Conservation (phyloP, 768 basidiomycete species). For the Russula sp. region DNA sequence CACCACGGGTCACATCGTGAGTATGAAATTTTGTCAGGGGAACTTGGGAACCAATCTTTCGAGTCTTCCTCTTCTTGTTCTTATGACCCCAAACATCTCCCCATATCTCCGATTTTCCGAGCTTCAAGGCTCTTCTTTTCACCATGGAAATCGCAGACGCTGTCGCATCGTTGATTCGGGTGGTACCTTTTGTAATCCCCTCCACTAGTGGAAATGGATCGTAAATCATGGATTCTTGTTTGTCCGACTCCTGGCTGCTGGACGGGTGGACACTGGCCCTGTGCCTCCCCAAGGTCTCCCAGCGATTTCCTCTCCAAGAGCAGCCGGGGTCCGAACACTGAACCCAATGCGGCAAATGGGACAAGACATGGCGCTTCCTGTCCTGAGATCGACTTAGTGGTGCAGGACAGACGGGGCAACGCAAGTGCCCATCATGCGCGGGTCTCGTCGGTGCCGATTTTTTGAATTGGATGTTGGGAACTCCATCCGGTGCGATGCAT, state of each 20-base stretch:
- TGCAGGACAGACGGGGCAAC: neutral
- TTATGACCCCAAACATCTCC: neutral
- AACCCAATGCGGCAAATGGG: slow-evolving; percentile 2
- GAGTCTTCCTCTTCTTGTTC: neutral
- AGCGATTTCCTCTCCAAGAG: slow-evolving; percentile 4
- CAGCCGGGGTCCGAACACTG: neutral
- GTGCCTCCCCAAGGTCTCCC: neutral
- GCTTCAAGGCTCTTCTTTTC: neutral
- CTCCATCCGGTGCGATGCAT: neutral
- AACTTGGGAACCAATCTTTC: neutral
- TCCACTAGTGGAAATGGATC: neutral
- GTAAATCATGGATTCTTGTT: neutral
- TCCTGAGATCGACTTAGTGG: neutral
- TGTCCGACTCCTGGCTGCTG: neutral
- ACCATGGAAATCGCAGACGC: neutral
- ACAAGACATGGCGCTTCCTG: neutral
- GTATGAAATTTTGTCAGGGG: neutral
- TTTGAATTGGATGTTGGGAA: neutral
- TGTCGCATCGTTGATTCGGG: neutral
- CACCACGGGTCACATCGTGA: no score
- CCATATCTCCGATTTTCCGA: neutral
- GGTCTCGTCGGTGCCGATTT: neutral
- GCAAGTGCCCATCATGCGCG: neutral
- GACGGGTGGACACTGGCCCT: neutral
- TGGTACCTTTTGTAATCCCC: neutral